Percentiles rank a stretch among this genome's conserved stretches.
These are phyloP conservation scores for Salvia hispanica DNA, from an alignment of 257 asterid genomes.

Conservation along the genomic window DNA sequence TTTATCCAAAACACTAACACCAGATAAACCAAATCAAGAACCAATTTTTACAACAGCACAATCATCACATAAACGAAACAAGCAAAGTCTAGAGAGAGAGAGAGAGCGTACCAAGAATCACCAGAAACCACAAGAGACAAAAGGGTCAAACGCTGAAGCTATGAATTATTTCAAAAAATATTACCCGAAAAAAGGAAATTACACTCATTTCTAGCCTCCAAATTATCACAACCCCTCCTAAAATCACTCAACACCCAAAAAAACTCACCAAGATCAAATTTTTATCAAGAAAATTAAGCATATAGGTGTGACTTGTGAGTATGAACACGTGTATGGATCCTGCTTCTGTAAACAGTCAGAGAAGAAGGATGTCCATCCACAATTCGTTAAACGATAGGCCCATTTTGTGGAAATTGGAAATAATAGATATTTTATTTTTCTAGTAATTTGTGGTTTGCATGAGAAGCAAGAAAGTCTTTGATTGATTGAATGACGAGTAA, in stretches of 20 bases:
- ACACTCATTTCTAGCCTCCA: slow-evolving; percentile 25
- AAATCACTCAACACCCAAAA: slow-evolving; percentile 37
- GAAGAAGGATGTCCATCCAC: slow-evolving; percentile 32
- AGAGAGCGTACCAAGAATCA: slow-evolving; percentile 42
- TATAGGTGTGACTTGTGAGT: not conserved
- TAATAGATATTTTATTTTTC: too few relatives aligned
- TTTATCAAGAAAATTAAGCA: not conserved
- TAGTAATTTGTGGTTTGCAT: slow-evolving; percentile 14
- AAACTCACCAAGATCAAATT: not conserved
- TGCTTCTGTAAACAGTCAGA: slow-evolving; percentile 26
- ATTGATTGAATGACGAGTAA: not conserved
- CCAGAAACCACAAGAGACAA: slow-evolving; percentile 44
- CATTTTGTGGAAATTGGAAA: not conserved
- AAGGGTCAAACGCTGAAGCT: slow-evolving; percentile 42
- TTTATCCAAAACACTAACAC: slow-evolving; percentile 21
- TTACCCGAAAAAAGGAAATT: slow-evolving; percentile 30
- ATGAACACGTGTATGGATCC: slow-evolving; percentile 43
- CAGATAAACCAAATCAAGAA: not conserved
- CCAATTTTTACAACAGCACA: not conserved
- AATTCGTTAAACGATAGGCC: slow-evolving; percentile 18
- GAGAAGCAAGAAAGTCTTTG: slow-evolving; percentile 9
- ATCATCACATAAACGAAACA: not conserved
- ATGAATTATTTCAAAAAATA: slow-evolving; percentile 21
- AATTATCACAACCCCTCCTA: slow-evolving; percentile 29
- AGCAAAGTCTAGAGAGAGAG: not conserved